Conservation (phyloP, 306 rosid species). For the Sphenostylis stenocarpa region DNA sequence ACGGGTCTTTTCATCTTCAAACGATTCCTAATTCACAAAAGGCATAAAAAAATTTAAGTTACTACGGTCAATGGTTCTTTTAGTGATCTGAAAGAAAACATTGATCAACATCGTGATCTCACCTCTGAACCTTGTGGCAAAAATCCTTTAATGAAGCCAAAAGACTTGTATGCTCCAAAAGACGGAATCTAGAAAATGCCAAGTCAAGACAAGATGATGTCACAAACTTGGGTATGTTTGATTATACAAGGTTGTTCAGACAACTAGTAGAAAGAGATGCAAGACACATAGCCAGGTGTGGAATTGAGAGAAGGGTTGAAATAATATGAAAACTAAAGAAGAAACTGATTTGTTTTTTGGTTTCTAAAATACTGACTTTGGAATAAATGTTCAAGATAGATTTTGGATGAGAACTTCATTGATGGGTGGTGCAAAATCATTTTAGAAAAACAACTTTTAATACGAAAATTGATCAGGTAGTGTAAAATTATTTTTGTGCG, state of each 20-base stretch:
- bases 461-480: no score
- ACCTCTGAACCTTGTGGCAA: conserved; percentile 76
- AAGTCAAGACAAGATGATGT: conserved; percentile 22
- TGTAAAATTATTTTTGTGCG: not conserved
- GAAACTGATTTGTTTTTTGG: not conserved
- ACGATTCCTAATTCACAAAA: conserved; percentile 52
- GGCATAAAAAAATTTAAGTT: conserved; percentile 15
- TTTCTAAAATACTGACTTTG: not conserved
- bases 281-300: no score
- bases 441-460: no score
- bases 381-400: not conserved
- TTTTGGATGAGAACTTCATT: not conserved
- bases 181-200: conserved; percentile 70
- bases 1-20: conserved; percentile 88
- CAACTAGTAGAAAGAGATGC: no score
- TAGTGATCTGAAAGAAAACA: not conserved
- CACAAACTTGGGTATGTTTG: not conserved
- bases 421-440: not conserved
- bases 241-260: not conserved
- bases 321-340: not conserved
- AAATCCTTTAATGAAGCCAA: conserved; percentile 71
- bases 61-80: not conserved
- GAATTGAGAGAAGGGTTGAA: not conserved
- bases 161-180: conserved; percentile 82
- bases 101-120: conserved; percentile 5